Percentiles rank a stretch among this genome's conserved stretches.
Conservation (phyloP, 106 monocot genomes). For the Allium sativum region DNA sequence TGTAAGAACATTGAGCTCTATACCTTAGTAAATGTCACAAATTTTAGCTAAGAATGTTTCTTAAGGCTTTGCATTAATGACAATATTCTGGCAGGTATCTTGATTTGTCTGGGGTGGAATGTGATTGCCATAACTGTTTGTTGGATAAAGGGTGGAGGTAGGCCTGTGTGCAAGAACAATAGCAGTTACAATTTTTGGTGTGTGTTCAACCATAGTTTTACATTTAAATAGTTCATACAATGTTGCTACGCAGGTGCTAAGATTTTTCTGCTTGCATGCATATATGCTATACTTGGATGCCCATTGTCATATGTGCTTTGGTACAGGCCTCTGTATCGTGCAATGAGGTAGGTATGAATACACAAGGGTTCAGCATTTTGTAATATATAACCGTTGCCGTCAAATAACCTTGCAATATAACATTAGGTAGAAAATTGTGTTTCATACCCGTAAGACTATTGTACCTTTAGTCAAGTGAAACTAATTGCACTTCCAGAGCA, state of each 20-base stretch:
- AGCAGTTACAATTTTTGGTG: neutral
- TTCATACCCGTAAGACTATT: no score
- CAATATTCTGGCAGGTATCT: conserved; percentile 10
- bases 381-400: no score
- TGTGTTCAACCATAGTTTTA: neutral
- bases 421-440: no score
- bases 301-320: conserved; percentile 89
- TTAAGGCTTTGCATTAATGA: no score
- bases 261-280: conserved; percentile 80
- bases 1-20: no score
- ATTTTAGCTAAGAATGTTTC: no score
- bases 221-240: neutral
- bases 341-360: conserved; percentile 51
- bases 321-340: conserved; percentile 92
- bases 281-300: conserved; percentile 76
- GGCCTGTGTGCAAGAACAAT: neutral
- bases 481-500: no score
- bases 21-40: no score
- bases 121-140: conserved; percentile 23
- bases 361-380: no score
- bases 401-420: no score
- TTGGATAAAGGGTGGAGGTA: conserved; percentile 45
- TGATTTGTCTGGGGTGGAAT: conserved; percentile 24
- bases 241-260: conserved; percentile 54
- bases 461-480: no score